Evolutionary conservation across 2,329 filamentous ascomycete species (phyloP), one percentile per base, ranked within the genome.

Genomic region (Fusarium brevicatenulatum): DNA sequence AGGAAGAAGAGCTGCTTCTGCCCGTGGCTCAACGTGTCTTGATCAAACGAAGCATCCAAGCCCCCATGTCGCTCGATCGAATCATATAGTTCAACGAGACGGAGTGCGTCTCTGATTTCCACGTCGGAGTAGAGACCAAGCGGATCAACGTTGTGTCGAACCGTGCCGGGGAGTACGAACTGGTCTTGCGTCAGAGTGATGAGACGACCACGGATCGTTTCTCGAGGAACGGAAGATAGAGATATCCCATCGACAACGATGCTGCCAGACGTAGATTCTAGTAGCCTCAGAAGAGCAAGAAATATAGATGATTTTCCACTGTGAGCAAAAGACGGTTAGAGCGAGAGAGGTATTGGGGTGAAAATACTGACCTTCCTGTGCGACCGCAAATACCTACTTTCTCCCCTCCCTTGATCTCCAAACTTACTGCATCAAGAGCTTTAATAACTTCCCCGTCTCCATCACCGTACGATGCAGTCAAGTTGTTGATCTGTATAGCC

Each of bases 261-360:
- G 10, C 67, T 78, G 0, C 79, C 77, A 4, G 69, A 69, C 5
- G 79, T 80, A 32, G 82, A 76, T 15, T 88, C 83, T 9, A 89
- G 75, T 34, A 89, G 82, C 11, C 85, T 83, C 40, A 89, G 83
- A 12, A 90, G 77, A 2, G 83, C 79, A 13, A 85, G 79, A 6
- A 87, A 77, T 2, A 89, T 78, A 1, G 86, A 87, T 0, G 83
- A 85, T 78, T 89, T 89, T 1, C 87, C 87, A 56, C 86, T 88
- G 15, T 12, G 18, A 32, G 39, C 23, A 28, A 42, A 59, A 43
- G 47, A 32, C 37, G 19, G 36, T 50, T 58, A 60, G 50, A 37
- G 34, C 28, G 37, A 19, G 13, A 18, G 21, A 30, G 28, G 10
- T 23, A 32, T 49, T 25, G 21, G 50, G 55, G 47, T 34, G 32